Base-by-base conservation (phyloP, 805 yeast species). In the Wickerhamomyces xylosicus region DNA sequence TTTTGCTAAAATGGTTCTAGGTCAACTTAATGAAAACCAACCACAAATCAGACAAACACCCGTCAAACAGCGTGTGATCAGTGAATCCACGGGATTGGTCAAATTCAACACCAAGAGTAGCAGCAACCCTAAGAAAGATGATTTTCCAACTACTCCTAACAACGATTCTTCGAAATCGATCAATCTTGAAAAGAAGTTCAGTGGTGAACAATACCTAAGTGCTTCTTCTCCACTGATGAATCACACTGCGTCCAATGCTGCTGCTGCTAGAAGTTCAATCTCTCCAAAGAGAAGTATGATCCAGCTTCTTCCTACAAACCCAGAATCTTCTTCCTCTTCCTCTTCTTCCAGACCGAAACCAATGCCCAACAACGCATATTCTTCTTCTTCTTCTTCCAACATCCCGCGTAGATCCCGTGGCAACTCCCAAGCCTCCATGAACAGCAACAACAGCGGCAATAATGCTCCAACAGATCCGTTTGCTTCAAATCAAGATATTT, bases 81-180 rank as follows among this genome's bases (percentile, higher is more conserved):
- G 77, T 46, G 72, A 68, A 43, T 58, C 69, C 6, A 72, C 78
- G 0, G 79, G 79, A 0, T 50, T 72, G 29, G 70, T 62, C 15
- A 71, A 69, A 44, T 68, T 71, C 42, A 51, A 50, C 34, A 42
- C 53, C 33, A 25, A 25, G n/a, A 25, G 29, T 13, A 11, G 29
- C 29, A 10, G n/a, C 9, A 25, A 11, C 5, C 29, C 29, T 4
- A 10, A 11, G 5, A 31, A 31, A 15, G 7, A 18, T 11, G 17
- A 31, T 14, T 14, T 7, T 7, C n/a, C 31, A 31, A 15, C 33
- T 3, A 11, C 29, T 11, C 22, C 5, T 5, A 18, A 33, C 3
- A 8, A 13, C 8, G 33, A 32, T 5, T 31, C 35, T 17, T 17
- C 19, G 37, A 40, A 9, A 13, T 31, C 31, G 5, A 17, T 19